Percentiles rank a stretch among this genome's conserved stretches.
Evolutionary conservation across 345 rosid species (phyloP).

Genomic region (Salix koriyanagi): DNA sequence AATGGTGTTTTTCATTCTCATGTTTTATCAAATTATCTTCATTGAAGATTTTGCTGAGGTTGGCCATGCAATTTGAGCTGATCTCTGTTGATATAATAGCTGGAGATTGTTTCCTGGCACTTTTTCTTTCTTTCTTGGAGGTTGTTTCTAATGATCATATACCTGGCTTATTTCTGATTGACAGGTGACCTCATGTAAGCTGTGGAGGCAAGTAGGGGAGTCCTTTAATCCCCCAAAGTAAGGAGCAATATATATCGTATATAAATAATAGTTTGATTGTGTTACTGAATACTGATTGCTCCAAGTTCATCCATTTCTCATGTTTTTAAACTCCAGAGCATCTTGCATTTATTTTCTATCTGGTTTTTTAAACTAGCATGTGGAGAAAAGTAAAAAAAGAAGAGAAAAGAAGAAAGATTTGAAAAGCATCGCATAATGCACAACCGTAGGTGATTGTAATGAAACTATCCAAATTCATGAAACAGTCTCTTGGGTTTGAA

Average conservation of each 20-base stretch:
- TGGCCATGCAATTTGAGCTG: not conserved
- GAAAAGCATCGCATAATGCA: not conserved
- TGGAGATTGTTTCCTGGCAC: not conserved
- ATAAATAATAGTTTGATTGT: not conserved
- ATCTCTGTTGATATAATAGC: not conserved
- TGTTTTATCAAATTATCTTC: not conserved
- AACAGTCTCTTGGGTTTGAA: not conserved
- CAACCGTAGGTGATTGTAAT: not conserved
- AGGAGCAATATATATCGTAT: conserved; percentile 13
- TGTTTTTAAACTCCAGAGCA: not conserved
- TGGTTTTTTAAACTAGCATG: not conserved
- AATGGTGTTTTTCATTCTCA: not conserved
- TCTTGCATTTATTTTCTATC: not conserved
- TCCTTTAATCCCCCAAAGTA: conserved; percentile 81
- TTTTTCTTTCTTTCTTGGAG: not conserved
- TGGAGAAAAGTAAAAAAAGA: not conserved
- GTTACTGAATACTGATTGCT: not conserved
- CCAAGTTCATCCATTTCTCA: not conserved
- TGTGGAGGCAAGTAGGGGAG: conserved; percentile 85
- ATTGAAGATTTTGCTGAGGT: not conserved
- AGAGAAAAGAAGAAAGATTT: not conserved
- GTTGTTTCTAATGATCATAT: not conserved
- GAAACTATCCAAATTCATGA: not conserved
- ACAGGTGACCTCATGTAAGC: conserved; percentile 39
- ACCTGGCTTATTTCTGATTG: not conserved